Percentiles rank a stretch among this genome's conserved stretches.
phyloP scores from a whole-genome alignment of 306 rosid species.

The Malus sylvestris region DNA sequence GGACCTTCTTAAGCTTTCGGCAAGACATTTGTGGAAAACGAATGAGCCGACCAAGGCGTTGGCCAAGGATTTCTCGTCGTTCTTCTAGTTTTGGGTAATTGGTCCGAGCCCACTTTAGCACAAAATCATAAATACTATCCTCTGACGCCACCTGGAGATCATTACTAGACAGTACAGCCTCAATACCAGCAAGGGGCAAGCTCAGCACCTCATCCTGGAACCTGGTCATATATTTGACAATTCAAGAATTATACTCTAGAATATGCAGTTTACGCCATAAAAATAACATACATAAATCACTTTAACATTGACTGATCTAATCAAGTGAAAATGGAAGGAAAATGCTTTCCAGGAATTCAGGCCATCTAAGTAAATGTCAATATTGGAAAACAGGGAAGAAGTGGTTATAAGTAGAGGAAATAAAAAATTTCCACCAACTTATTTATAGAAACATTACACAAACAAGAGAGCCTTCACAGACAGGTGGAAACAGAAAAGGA shows the following conservation, averaged over 20 bases:
- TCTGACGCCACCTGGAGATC: constrained; percentile 41
- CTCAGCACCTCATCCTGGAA: constrained; percentile 34
- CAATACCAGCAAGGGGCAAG: constrained; percentile 47
- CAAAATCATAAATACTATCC: constrained; percentile 37
- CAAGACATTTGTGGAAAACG: constrained; percentile 48
- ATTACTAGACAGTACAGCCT: constrained; percentile 41
- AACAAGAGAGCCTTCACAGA: neutral
- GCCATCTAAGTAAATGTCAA: neutral
- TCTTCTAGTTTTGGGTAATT: constrained; percentile 38
- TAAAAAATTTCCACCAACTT: neutral
- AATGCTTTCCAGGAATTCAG: neutral
- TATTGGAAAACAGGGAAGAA: neutral
- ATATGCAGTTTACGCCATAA: neutral
- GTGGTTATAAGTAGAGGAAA: neutral
- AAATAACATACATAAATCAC: neutral
- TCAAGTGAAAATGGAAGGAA: neutral
- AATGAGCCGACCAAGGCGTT: constrained; percentile 31
- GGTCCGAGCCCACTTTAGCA: constrained; percentile 38
- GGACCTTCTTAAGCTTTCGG: constrained; percentile 38
- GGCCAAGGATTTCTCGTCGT: constrained; percentile 25
- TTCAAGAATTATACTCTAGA: neutral
- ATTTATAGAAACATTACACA: neutral
- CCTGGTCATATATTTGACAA: constrained; percentile 18
- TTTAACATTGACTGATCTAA: neutral
- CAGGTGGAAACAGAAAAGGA: neutral